A percentile compares a stretch with the other conserved stretches of the same genome.
Conservation (phyloP, 2,329 filamentous ascomycete species). For the Apiospora rasikravindrae region DNA sequence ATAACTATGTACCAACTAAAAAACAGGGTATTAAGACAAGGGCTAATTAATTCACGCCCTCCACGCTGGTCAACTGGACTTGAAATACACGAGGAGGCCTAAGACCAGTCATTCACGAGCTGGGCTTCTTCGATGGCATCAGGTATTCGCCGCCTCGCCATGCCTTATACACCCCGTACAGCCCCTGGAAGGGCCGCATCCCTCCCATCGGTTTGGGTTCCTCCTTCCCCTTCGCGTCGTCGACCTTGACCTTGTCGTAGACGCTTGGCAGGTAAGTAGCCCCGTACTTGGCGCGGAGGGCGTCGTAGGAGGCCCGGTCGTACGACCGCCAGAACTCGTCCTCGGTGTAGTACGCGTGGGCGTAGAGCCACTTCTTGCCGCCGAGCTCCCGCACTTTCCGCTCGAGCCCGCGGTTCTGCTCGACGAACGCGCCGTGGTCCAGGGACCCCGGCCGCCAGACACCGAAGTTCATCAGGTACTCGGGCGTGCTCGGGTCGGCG, state of each 20-base stretch:
- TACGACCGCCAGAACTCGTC: constrained; percentile 73
- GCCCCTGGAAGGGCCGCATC: constrained; percentile 50
- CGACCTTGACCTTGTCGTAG: constrained; percentile 70
- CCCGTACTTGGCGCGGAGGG: constrained; percentile 61
- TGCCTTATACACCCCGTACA: constrained; percentile 53
- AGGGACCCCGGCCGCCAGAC: constrained; percentile 61
- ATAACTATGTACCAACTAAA: background rate
- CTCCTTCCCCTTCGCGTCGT: constrained; percentile 39
- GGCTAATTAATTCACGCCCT: too few species aligned
- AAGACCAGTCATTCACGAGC: background rate
- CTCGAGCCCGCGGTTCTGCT: constrained; percentile 65
- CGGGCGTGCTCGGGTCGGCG: constrained; percentile 42
- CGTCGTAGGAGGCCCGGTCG: constrained; percentile 63
- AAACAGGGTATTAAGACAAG: background rate
- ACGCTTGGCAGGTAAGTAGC: constrained; percentile 66
- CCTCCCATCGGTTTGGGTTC: constrained; percentile 38
- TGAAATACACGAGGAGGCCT: background rate
- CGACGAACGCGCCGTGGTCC: constrained; percentile 52
- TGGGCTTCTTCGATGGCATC: constrained; percentile 29
- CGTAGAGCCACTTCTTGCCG: constrained; percentile 74
- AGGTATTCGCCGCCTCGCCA: constrained; percentile 53
- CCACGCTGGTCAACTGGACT: background rate
- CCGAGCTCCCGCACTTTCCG: constrained; percentile 60
- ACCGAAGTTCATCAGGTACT: constrained; percentile 63
- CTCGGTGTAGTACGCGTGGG: constrained; percentile 70